Evolutionary conservation across 305 asterid genomes (phyloP), one percentile per base, ranked within the genome.

Genomic region (Nicotiana rustica): DNA sequence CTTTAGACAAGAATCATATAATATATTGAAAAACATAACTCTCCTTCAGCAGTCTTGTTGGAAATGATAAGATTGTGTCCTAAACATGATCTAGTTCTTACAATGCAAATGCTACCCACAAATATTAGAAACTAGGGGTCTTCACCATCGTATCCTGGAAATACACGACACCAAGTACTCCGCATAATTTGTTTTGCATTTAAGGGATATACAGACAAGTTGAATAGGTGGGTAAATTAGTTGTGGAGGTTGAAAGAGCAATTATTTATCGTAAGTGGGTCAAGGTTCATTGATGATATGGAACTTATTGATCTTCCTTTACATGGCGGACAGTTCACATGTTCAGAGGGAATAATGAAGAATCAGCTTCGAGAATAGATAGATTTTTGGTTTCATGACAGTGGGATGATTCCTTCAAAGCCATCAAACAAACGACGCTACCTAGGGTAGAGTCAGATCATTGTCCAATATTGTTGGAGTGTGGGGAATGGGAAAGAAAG

Each of bases 81-180:
- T 33, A 47, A 12, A 47, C 62, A 71, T 47, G 79, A 71, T 21
- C 57, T 21, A 71, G 21, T 71, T 47, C 41, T 47, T 6, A 47
- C 2, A 71, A 57, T 47, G 21, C 21, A 71, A 49, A 71, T 71
- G 62, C 62, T 71, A 21, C 79, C 79, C 62, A 71, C 41, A 71
- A 47, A 47, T 47, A 44, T 3, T 44, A 71, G 41, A 21, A 47
- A 3, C 61, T 71, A 71, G 38, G 41, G 38, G 17, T 47, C 79
- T 19, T 44, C 61, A 71, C 38, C 25, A 71, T 13, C 57, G 6
- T 21, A 71, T 71, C 78, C 3, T 47, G 6, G 61, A 5, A 19
- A 71, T 44, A 44, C 0, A 14, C 31, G 19, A 55, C 33, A 21
- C 60, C 61, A 71, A 71, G 31, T 71, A 71, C 19, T 19, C 67